phyloP scores from a whole-genome alignment of 345 rosid species.

The Combretum micranthum region DNA sequence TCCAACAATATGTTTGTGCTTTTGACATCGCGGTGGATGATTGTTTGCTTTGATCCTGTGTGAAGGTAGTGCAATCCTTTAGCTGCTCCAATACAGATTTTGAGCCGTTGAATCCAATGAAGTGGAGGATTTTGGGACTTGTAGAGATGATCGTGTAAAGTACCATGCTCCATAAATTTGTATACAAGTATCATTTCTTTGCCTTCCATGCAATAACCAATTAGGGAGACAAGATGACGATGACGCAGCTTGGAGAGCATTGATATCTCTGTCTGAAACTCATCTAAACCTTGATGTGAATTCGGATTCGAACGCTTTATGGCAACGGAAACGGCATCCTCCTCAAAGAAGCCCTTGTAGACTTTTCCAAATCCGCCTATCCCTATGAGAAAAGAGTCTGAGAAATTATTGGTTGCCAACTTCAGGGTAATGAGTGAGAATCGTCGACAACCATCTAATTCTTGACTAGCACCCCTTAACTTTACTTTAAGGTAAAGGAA shows the following conservation, averaged over 20 bases:
- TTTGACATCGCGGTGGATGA: conserved; percentile 25
- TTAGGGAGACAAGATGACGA: conserved; percentile 27
- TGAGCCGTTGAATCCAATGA: conserved; percentile 29
- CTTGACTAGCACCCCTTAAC: too few species aligned
- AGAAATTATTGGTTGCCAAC: conserved; percentile 23
- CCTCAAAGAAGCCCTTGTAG: conserved; percentile 23
- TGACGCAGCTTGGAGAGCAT: conserved; percentile 36
- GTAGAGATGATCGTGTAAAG: conserved; percentile 21
- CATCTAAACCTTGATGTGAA: conserved; percentile 28
- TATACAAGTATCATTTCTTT: conserved; percentile 39
- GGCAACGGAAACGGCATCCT: conserved; percentile 21
- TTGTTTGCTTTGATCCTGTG: conserved; percentile 10
- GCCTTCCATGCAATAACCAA: conserved; percentile 30
- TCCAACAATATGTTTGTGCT: conserved; percentile 18
- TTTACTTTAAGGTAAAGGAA: too few species aligned
- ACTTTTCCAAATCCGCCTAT: conserved; percentile 34
- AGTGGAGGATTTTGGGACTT: conserved; percentile 16
- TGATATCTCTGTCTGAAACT: conserved; percentile 35
- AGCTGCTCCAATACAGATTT: conserved; percentile 38
- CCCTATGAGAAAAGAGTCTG: conserved; percentile 20
- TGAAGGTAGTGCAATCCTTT: conserved; percentile 30
- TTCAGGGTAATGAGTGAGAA: conserved; percentile 27
- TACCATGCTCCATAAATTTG: conserved; percentile 25
- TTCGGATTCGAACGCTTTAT: conserved; percentile 32
- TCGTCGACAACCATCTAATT: conserved; percentile 10